Evolutionary conservation across 139 green algal species (phyloP).

Genomic region (Tetratostichococcus sp.): DNA sequence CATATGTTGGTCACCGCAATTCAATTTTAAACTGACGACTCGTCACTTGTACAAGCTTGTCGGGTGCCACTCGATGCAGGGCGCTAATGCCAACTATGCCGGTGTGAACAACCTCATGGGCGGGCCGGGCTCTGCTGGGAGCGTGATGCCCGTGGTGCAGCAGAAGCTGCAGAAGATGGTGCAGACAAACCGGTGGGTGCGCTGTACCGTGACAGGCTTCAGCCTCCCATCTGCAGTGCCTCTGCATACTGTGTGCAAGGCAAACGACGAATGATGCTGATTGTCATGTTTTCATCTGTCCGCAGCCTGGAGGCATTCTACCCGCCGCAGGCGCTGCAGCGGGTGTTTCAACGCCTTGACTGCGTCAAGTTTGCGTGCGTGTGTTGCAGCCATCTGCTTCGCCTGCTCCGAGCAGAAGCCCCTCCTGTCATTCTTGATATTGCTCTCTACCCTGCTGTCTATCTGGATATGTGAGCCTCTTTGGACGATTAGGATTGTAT

Average conservation of each 20-base stretch:
- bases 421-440: too few species aligned
- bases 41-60: too few species aligned
- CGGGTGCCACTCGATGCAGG: not conserved
- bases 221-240: too few species aligned
- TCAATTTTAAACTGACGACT: too few species aligned
- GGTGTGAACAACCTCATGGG: not conserved
- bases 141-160: not conserved
- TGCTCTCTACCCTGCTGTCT: too few species aligned
- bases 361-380: not conserved
- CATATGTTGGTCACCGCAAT: too few species aligned
- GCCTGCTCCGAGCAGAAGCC: not conserved
- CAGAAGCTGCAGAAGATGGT: not conserved
- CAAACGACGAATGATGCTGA: too few species aligned
- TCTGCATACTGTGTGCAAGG: too few species aligned
- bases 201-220: not conserved
- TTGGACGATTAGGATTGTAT: too few species aligned
- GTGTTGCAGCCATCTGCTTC: not conserved
- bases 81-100: not conserved
- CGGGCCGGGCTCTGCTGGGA: not conserved
- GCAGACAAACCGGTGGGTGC: not conserved
- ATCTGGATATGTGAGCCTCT: too few species aligned
- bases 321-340: constrained; percentile 14
- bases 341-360: not conserved
- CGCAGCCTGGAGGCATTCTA: constrained; percentile 21
- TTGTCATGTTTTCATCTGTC: not conserved